These are phyloP conservation scores for Dendrothele bispora DNA, from an alignment of 768 basidiomycete genomes.

Conservation along the genomic window DNA sequence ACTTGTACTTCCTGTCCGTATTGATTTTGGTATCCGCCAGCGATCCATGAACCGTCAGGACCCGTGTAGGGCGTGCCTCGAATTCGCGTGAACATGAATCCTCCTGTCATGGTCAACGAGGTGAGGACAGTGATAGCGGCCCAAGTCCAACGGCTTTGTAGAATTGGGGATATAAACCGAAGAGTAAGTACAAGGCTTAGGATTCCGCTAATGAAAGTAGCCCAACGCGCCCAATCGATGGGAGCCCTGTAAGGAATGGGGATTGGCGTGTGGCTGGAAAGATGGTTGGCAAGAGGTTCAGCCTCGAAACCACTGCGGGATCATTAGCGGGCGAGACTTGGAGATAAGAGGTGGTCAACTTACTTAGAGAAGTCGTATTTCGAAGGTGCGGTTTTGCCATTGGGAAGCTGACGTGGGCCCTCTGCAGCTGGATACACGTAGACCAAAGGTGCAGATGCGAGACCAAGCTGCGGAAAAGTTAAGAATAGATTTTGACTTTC, in stretches of 20 bases:
- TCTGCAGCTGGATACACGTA: slow-evolving; percentile 70
- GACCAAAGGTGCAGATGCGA: slow-evolving; percentile 84
- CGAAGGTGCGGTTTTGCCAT: slow-evolving; percentile 54
- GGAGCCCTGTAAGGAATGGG: slow-evolving; percentile 83
- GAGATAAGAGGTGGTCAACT: slow-evolving; percentile 16
- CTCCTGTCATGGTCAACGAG: slow-evolving; percentile 84
- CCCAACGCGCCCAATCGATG: slow-evolving; percentile 65
- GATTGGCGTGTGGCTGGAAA: slow-evolving; percentile 74
- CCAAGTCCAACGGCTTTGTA: slow-evolving; percentile 80
- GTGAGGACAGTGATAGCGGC: slow-evolving; percentile 56
- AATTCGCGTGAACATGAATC: slow-evolving; percentile 97
- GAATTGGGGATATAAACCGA: slow-evolving; percentile 62
- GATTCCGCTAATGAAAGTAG: slow-evolving; percentile 42
- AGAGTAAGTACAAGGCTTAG: slow-evolving; percentile 50
- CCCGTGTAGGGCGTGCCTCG: slow-evolving; percentile 72
- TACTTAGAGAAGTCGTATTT: slow-evolving; percentile 83
- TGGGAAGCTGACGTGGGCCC: slow-evolving; percentile 66
- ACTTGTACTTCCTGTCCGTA: slow-evolving; percentile 93
- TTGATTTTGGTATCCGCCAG: slow-evolving; percentile 85
- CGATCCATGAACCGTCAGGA: slow-evolving; percentile 75
- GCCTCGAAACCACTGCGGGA: slow-evolving; percentile 77
- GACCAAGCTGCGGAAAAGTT: slow-evolving; percentile 56
- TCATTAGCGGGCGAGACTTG: not conserved
- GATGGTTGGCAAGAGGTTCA: slow-evolving; percentile 69
- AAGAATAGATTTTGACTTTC: not conserved